These are phyloP conservation scores for Exophiala phaeomuriformis DNA, from an alignment of 2,329 filamentous ascomycete genomes.

Conservation along the genomic window DNA sequence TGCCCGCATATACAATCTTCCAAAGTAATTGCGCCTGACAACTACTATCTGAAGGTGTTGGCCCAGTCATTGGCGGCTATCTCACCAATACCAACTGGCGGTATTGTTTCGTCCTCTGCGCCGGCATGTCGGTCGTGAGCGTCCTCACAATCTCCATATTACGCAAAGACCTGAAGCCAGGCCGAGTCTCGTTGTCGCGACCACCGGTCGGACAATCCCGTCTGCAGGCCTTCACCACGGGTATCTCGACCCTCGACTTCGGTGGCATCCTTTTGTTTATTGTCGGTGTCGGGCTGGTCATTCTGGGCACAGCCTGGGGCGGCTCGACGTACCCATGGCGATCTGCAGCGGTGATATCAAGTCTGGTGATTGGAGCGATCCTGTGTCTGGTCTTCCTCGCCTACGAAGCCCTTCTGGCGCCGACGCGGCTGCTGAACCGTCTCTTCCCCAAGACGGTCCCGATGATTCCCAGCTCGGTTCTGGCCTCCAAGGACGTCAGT, in stretches of 20 bases:
- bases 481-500: slow-evolving; percentile 51
- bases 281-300: slow-evolving; percentile 37
- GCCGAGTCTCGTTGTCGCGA: slow-evolving; percentile 28
- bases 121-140: slow-evolving; percentile 17
- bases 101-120: slow-evolving; percentile 50
- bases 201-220: slow-evolving; percentile 1
- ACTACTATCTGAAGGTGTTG: slow-evolving; percentile 33
- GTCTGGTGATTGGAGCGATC: slow-evolving; percentile 36
- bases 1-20: too few relatives aligned
- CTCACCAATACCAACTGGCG: slow-evolving; percentile 53
- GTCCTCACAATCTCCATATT: slow-evolving; percentile 46
- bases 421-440: slow-evolving; percentile 42
- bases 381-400: slow-evolving; percentile 34
- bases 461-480: slow-evolving; percentile 58
- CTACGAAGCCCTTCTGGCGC: slow-evolving; percentile 44
- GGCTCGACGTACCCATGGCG: slow-evolving; percentile 40
- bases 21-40: neutral
- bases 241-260: slow-evolving; percentile 48
- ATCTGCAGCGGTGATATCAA: slow-evolving; percentile 34
- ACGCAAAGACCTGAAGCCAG: slow-evolving; percentile 51
- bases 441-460: slow-evolving; percentile 50
- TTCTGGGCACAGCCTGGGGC: slow-evolving; percentile 42
- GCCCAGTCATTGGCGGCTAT: slow-evolving; percentile 54
- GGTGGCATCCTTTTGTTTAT: slow-evolving; percentile 41
- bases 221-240: slow-evolving; percentile 36